Percentiles rank a stretch among this genome's conserved stretches.
These are phyloP conservation scores for Colletotrichum tamarilloi DNA, from an alignment of 2,329 filamentous ascomycete species.

Conservation along the genomic window DNA sequence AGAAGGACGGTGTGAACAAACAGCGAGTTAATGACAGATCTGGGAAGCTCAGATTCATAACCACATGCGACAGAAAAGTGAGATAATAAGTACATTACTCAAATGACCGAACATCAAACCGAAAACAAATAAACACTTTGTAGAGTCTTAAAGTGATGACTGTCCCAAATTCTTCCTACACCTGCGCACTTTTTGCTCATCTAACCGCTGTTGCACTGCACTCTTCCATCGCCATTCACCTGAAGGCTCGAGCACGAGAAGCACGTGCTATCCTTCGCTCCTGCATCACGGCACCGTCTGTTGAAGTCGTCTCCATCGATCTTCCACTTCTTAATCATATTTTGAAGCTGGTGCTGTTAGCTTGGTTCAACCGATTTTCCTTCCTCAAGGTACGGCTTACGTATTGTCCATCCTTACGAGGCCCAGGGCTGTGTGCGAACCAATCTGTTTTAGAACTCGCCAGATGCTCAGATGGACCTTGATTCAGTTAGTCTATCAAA, in stretches of 20 bases:
- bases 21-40: too few species aligned
- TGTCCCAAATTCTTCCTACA: neutral
- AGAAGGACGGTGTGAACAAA: too few species aligned
- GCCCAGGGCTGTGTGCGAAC: neutral
- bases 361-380: neutral
- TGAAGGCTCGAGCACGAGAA: neutral
- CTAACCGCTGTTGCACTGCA: neutral
- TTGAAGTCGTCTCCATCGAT: neutral
- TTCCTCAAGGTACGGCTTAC: neutral
- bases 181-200: fast-evolving
- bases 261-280: neutral
- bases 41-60: too few species aligned
- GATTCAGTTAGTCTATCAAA: neutral
- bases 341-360: neutral
- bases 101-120: too few species aligned
- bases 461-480: neutral
- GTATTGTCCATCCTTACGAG: neutral
- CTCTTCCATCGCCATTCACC: neutral
- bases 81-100: too few species aligned
- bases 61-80: too few species aligned
- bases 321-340: neutral
- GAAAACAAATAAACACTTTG: too few species aligned
- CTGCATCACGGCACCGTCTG: neutral
- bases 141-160: neutral
- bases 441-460: neutral